Conservation (phyloP, 495 filamentous ascomycete species). For the Daldinia vernicosa region DNA sequence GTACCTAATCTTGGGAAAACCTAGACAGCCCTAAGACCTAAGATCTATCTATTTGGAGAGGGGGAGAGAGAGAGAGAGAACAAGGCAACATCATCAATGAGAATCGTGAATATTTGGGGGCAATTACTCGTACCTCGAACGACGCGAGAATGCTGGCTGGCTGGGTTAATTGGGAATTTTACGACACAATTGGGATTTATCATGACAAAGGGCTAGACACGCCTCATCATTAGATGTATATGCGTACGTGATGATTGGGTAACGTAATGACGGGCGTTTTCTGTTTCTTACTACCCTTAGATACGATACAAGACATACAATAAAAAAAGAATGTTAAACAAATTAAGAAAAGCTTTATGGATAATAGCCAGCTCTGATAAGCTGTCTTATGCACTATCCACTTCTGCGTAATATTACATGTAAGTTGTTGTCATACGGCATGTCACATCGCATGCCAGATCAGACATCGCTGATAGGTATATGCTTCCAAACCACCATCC, state of each 20-base stretch:
- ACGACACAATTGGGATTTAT: background rate
- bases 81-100: background rate
- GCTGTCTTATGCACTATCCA: slow-evolving; percentile 24
- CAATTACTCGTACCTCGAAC: background rate
- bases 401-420: slow-evolving; percentile 24
- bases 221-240: background rate
- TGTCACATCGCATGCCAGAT: slow-evolving; percentile 20
- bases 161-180: background rate
- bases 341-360: background rate
- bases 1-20: background rate
- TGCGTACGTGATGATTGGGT: background rate
- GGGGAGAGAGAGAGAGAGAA: background rate
- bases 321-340: slow-evolving; percentile 2
- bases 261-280: background rate
- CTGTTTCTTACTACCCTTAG: background rate
- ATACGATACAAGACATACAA: background rate
- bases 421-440: slow-evolving; percentile 1
- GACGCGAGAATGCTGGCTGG: background rate
- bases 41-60: no score
- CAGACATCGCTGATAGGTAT: slow-evolving; percentile 15
- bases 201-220: background rate
- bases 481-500: slow-evolving; percentile 10
- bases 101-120: background rate
- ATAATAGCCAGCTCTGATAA: slow-evolving; percentile 15
- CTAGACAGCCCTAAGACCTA: background rate